Percentiles rank a stretch among this genome's conserved stretches.
These are phyloP conservation scores for Amanita polypyramis DNA, from an alignment of 768 basidiomycete genomes.

Conservation along the genomic window DNA sequence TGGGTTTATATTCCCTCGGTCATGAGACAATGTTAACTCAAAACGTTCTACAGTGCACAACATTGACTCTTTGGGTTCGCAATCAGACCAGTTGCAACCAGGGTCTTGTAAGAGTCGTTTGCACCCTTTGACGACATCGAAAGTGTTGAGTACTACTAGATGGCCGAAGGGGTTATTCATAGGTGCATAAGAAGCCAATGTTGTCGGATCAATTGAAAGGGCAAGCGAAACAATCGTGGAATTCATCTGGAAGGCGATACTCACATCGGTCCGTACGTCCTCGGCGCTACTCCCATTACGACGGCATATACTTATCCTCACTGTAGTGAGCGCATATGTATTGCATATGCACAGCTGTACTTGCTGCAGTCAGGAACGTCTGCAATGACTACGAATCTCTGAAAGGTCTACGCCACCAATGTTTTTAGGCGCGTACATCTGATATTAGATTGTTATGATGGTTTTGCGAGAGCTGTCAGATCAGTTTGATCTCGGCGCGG, in stretches of 20 bases:
- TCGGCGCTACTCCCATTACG: slow-evolving; percentile 19
- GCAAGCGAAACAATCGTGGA: background rate
- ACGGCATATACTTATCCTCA: slow-evolving; percentile 20
- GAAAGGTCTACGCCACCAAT: slow-evolving; percentile 22
- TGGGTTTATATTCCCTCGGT: too few relatives aligned
- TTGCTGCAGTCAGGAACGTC: slow-evolving; percentile 27
- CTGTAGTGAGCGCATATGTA: slow-evolving; percentile 19
- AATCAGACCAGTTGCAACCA: too few relatives aligned
- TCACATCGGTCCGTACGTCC: slow-evolving; percentile 20
- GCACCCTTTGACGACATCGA: too few relatives aligned
- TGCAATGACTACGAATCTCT: slow-evolving; percentile 17
- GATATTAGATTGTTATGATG: slow-evolving; percentile 23
- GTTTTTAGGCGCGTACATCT: slow-evolving; percentile 20
- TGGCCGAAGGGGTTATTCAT: too few relatives aligned
- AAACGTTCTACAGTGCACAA: too few relatives aligned
- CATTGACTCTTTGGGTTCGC: too few relatives aligned
- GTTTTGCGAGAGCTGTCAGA: slow-evolving; percentile 19
- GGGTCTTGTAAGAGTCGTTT: too few relatives aligned
- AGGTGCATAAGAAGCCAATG: too few relatives aligned
- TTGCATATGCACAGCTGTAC: slow-evolving; percentile 28
- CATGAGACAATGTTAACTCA: too few relatives aligned
- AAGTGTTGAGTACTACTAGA: too few relatives aligned
- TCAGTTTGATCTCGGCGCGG: slow-evolving; percentile 18
- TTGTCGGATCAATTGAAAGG: background rate
- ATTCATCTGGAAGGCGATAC: slow-evolving; percentile 13